Base-by-base conservation (phyloP, 768 basidiomycete species). In the Mycena rosella region DNA sequence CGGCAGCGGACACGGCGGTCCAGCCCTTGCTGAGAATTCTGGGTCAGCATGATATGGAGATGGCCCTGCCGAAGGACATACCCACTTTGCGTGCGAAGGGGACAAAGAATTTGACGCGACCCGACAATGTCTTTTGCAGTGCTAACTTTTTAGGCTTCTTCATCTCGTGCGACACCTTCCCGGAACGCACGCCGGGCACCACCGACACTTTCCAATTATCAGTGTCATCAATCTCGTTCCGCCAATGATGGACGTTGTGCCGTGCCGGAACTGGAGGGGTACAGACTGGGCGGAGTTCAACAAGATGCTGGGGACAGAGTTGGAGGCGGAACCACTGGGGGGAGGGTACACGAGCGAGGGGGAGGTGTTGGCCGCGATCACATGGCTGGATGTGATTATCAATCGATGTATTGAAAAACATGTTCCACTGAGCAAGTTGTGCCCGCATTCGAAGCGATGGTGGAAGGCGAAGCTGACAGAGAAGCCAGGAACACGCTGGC, bases 1-100 rank as follows among this genome's bases (percentile, higher is more conserved):
- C 17, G 2, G 32, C 2, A 11, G 52, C 52, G 4, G 61, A 74
- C 0, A 55, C 69, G 5, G 53, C 30, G 0, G 70, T 74, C 0
- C 14, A 68, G n/a, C 42, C 18, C 10, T 68, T 77, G 0, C 47
- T 77, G 13, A 38, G 71, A 3, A 22, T 67, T 11, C 9, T 74
- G 0, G 63, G 61, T 0, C 7, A 10, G 3, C 59, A 58, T 36
- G 11, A 44, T 3, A 69, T 63, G 61, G 10, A 26, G n/a, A 63
- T 63, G 62, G 6, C 52, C 0, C 44, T 63, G 2, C 61, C 61
- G 14, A 30, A 44, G 18, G 53, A 36, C 6, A 32, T 63, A 3
- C 52, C 61, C n/a, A 63, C 61, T 14, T 14, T 63, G 14, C 8
- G 51, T 2, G 61, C 61, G 10, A 54, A 54, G 8, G 44, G 42